Conservation (phyloP, 805 yeast species). For the Hanseniaspora nectarophila region DNA sequence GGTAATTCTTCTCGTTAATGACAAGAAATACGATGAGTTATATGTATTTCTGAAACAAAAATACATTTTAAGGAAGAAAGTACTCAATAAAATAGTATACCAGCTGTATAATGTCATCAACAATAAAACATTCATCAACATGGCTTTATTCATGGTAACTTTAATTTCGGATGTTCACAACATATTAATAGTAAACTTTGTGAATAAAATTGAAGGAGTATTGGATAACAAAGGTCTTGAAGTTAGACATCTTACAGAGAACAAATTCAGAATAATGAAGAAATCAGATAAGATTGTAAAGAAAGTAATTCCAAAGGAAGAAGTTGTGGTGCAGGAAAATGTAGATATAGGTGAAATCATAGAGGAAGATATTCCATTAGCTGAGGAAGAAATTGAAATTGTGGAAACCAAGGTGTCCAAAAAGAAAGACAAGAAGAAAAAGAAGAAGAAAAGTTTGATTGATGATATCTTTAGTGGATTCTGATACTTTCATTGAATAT, state of each 20-base stretch:
- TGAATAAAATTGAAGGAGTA: not conserved
- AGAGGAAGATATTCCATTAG: not conserved
- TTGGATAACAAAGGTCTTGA: not conserved
- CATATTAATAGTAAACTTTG: not conserved
- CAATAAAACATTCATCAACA: slow-evolving; percentile 8
- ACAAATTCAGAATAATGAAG: not conserved
- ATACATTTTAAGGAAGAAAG: not conserved
- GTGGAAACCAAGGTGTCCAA: not conserved
- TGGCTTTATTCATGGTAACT: slow-evolving; percentile 5
- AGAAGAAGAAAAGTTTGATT: slow-evolving; percentile 9
- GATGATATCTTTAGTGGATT: slow-evolving; percentile 14
- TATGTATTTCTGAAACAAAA: not conserved
- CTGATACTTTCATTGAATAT: too few relatives aligned
- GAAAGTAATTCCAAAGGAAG: not conserved
- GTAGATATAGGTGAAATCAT: slow-evolving; percentile 9
- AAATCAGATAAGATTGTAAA: not conserved
- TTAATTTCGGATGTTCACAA: slow-evolving; percentile 1
- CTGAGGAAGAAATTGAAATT: not conserved
- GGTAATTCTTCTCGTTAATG: not conserved
- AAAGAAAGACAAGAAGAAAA: slow-evolving; percentile 5
- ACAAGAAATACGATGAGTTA: not conserved
- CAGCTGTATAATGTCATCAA: slow-evolving; percentile 10
- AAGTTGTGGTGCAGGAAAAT: not conserved
- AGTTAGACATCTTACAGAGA: not conserved
- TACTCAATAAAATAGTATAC: not conserved